These are phyloP conservation scores for Phyllostachys edulis DNA, from an alignment of 176 grass and related monocot genomes.

Conservation along the genomic window DNA sequence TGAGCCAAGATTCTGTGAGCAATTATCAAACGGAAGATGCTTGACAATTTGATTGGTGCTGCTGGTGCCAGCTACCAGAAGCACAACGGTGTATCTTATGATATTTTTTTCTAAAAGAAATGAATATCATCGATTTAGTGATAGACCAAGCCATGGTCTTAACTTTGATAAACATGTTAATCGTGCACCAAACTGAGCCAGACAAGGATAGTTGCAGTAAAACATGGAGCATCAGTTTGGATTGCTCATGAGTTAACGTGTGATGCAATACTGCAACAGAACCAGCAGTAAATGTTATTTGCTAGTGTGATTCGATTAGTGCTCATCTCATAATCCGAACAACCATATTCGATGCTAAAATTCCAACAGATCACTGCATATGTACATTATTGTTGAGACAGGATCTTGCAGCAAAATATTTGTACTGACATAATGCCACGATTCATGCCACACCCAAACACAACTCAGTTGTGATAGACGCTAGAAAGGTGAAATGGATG, in stretches of 20 bases:
- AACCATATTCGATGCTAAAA: not conserved
- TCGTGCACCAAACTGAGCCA: too few relatives aligned
- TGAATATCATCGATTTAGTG: too few relatives aligned
- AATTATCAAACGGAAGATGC: too few relatives aligned
- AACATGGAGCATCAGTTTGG: not conserved
- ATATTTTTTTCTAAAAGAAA: too few relatives aligned
- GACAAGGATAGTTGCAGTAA: not conserved
- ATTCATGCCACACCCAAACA: not conserved
- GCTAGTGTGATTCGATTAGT: not conserved
- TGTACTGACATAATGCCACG: not conserved
- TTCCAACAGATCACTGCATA: not conserved
- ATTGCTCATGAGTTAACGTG: not conserved
- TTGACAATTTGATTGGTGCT: too few relatives aligned
- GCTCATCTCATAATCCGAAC: not conserved
- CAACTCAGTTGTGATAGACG: not conserved
- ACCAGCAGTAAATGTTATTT: not conserved
- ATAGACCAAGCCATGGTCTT: too few relatives aligned
- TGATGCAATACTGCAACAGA: not conserved
- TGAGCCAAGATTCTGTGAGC: too few relatives aligned
- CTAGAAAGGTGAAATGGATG: not conserved
- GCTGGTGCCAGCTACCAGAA: too few relatives aligned
- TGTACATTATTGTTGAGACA: conserved; percentile 42
- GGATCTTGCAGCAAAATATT: not conserved
- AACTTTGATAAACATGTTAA: too few relatives aligned
- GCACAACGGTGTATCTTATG: too few relatives aligned